Evolutionary conservation across 164 flowering plant species (phyloP).

Genomic region (Platanus orientalis): DNA sequence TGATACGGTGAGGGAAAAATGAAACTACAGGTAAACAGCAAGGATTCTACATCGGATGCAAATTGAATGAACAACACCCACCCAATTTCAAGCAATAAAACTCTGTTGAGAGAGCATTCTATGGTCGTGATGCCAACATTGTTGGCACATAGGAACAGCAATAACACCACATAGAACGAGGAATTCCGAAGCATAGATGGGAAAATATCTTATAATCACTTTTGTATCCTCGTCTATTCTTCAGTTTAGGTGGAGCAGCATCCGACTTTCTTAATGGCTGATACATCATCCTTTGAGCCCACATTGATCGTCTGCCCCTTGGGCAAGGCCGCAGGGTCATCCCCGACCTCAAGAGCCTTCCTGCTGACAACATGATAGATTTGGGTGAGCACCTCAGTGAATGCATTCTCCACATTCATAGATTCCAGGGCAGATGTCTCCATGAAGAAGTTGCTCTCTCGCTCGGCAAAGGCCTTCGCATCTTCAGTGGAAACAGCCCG

Average conservation of each 20-base stretch:
- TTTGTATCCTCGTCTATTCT: too few species aligned
- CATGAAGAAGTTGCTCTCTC: conserved; percentile 58
- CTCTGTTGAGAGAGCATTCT: too few species aligned
- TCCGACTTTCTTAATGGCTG: conserved; percentile 58
- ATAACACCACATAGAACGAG: neutral
- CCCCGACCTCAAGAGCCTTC: conserved; percentile 62
- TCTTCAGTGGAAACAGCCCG: conserved; percentile 67
- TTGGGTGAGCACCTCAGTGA: conserved; percentile 69
- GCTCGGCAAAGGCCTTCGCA: conserved; percentile 55
- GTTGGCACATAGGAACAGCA: neutral
- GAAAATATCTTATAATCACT: too few species aligned
- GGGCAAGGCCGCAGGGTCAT: conserved; percentile 55
- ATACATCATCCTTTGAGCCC: conserved; percentile 57
- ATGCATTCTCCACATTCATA: conserved; percentile 60
- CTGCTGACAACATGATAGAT: conserved; percentile 55
- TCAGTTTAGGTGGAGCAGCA: conserved; percentile 48
- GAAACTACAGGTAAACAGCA: neutral
- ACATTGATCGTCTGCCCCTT: conserved; percentile 67
- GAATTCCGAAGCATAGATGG: too few species aligned
- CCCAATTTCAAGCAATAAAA: neutral
- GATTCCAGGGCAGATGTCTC: conserved; percentile 76
- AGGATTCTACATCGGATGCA: conserved; percentile 4
- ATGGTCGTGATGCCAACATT: neutral
- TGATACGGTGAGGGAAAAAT: too few species aligned
- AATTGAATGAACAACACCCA: neutral